Base-by-base conservation (phyloP, 108 stramenopile species). In the Pseudonitzschia pungens region DNA sequence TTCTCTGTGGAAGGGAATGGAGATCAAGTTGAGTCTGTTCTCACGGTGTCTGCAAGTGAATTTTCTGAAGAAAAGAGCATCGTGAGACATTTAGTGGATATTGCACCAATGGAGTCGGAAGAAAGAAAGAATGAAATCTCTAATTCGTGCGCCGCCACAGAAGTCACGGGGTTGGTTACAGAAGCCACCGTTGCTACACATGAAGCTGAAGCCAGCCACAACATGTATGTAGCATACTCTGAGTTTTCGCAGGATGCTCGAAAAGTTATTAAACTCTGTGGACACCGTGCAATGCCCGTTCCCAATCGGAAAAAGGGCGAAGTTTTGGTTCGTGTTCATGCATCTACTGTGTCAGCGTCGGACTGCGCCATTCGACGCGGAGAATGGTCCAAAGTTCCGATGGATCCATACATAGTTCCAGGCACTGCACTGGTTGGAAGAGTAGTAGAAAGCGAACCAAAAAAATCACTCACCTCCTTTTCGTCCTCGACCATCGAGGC, bases 351-450 rank as follows among this genome's bases (percentile, higher is more conserved):
- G 56, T 86, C 83, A 7, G 26, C 26, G 1, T 55, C 78, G 15
- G 86, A 86, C 73, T 81, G 81, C 66, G 71, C 56, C 18, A 77
- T 84, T 58, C 80, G 86, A 27, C 69, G 75, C 42, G 86, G 86
- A 41, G 65, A 73, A 52, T 82, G 81, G 81, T 51, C 69, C 42
- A 57, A 42, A 1, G 56, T 69, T 4, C 45, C 62, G 9, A 51
- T 86, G 24, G 68, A 48, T 43, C 83, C 80, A 3, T 82, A 79
- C 45, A 64, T 78, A 27, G 76, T 81, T 59, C 87, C 84, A 2
- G 87, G 87, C 18, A 60, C 62, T 11, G 79, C 82, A 27, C 40
- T 87, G 41, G 71, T 81, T 7, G 87, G 84, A 42, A 77, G 18
- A 26, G 54, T 83, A 15, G 29, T 69, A 26, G 52, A 60, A 32